These are phyloP conservation scores for Euphrasia confusa DNA, from an alignment of 257 asterid species.

Conservation along the genomic window DNA sequence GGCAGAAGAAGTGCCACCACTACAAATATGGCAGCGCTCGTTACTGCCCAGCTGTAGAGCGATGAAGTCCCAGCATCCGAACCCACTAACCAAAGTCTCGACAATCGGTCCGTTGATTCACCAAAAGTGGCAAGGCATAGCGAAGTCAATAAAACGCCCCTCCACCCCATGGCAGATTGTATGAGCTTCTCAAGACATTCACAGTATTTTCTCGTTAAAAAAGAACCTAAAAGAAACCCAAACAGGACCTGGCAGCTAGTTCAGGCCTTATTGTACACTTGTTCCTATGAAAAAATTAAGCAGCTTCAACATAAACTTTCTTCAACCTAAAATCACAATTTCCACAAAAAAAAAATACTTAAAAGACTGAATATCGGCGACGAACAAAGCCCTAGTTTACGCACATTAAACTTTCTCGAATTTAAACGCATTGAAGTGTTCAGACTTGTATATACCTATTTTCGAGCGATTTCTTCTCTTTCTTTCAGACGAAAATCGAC, in stretches of 20 bases:
- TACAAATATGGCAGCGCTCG: constrained; percentile 80
- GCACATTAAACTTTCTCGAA: constrained; percentile 9
- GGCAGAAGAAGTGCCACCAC: constrained; percentile 76
- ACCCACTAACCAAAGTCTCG: constrained; percentile 37
- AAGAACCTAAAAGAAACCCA: constrained; percentile 11
- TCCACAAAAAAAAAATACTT: no score
- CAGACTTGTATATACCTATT: constrained; percentile 22
- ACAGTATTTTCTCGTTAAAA: constrained; percentile 12
- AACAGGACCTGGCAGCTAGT: constrained; percentile 7
- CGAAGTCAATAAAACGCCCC: constrained; percentile 34
- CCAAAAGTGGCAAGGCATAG: constrained; percentile 40
- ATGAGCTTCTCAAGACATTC: constrained; percentile 28
- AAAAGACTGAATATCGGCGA: no score
- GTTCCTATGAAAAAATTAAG: no score
- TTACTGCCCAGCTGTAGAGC: constrained; percentile 62
- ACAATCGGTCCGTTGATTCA: constrained; percentile 54
- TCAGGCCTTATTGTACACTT: neutral
- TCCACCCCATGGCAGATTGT: constrained; percentile 64
- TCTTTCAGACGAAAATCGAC: constrained; percentile 22
- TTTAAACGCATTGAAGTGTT: constrained; percentile 11
- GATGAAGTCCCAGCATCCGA: constrained; percentile 41
- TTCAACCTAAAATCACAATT: neutral
- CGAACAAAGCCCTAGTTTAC: constrained; percentile 24
- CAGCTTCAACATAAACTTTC: no score
- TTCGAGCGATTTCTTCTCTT: constrained; percentile 1